A percentile compares a stretch with the other conserved stretches of the same genome.
phyloP scores from a whole-genome alignment of 768 basidiomycete genomes.

The Paxillus involutus region DNA sequence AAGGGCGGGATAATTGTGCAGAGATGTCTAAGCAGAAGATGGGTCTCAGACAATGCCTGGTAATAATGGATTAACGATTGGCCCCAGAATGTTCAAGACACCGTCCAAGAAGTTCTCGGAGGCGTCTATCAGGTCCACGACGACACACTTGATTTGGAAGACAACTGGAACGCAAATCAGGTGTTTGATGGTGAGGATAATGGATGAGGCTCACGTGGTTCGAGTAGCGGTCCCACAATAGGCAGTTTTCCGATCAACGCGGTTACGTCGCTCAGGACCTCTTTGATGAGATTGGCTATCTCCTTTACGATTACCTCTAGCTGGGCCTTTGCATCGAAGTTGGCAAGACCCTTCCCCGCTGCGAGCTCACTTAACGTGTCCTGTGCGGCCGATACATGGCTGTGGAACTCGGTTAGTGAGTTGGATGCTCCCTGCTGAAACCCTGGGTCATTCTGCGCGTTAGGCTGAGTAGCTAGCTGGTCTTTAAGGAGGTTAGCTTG shows the following conservation, averaged over 20 bases:
- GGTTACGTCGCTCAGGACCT: conserved; percentile 34
- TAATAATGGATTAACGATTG: conserved; percentile 26
- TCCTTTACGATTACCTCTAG: conserved; percentile 52
- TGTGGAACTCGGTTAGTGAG: conserved; percentile 36
- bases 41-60: not conserved
- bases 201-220: conserved; percentile 46
- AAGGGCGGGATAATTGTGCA: too few species aligned
- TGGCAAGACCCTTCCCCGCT: conserved; percentile 48
- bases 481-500: conserved; percentile 19
- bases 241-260: conserved; percentile 41
- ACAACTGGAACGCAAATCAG: conserved; percentile 40
- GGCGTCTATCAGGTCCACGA: conserved; percentile 50
- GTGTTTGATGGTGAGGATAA: not conserved
- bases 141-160: conserved; percentile 58
- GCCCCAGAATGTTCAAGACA: conserved; percentile 41
- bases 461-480: conserved; percentile 34
- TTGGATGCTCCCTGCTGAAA: conserved; percentile 40
- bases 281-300: conserved; percentile 48
- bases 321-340: conserved; percentile 44
- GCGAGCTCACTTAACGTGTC: conserved; percentile 27
- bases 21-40: not conserved
- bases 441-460: conserved; percentile 17
- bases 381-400: conserved; percentile 32
- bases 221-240: conserved; percentile 48
- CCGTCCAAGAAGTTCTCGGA: conserved; percentile 51